Conservation (phyloP, 306 rosid genomes). For the Alnus rubra region DNA sequence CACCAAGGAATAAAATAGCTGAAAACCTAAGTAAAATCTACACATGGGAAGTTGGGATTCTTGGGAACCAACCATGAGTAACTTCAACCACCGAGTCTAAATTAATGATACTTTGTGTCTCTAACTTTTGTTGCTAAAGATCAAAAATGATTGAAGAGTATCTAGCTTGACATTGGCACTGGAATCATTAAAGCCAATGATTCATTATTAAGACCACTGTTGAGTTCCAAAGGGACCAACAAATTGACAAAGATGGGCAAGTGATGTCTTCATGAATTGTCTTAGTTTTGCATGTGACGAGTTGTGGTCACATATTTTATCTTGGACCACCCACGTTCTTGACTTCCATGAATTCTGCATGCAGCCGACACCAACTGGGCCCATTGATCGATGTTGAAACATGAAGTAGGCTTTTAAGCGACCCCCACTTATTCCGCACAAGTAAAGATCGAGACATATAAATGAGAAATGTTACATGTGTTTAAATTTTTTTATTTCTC, state of each 20-base stretch:
- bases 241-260: neutral
- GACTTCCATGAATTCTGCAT: neutral
- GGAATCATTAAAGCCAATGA: neutral
- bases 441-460: neutral
- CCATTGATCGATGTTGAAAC: neutral
- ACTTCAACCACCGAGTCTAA: too few species aligned
- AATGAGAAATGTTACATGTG: too few species aligned
- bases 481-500: too few species aligned
- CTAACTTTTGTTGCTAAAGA: neutral
- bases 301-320: slow-evolving; percentile 2
- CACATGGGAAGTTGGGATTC: neutral
- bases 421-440: neutral
- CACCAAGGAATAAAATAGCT: too few species aligned
- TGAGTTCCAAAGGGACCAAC: neutral
- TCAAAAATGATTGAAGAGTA: neutral
- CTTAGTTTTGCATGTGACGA: neutral
- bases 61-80: neutral
- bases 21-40: neutral
- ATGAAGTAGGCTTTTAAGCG: neutral
- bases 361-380: neutral
- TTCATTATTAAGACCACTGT: slow-evolving; percentile 1
- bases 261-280: neutral
- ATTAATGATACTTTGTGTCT: neutral
- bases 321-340: slow-evolving; percentile 6
- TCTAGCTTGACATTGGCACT: neutral